A percentile compares a stretch with the other conserved stretches of the same genome.
Evolutionary conservation across 768 basidiomycete species (phyloP).

Genomic region (Rhodotorula babjevae): DNA sequence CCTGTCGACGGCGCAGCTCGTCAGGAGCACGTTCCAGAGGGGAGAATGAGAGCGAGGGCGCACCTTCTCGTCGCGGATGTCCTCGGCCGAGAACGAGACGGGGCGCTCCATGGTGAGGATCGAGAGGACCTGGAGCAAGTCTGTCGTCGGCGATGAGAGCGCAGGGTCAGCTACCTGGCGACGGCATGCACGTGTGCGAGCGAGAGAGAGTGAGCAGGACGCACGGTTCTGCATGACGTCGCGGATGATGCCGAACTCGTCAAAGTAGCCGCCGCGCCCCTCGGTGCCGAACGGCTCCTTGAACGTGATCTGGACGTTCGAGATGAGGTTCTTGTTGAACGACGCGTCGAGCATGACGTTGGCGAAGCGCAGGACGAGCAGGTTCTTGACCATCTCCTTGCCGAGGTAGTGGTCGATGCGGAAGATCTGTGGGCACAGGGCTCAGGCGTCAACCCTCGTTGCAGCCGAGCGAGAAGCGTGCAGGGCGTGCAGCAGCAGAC

Average conservation of each 20-base stretch:
- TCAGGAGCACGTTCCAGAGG: rapidly evolving
- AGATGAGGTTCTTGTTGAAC: constrained; percentile 95
- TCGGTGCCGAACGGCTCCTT: constrained; percentile 99
- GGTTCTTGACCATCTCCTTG: constrained; percentile 99
- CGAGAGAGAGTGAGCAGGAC: constrained; percentile 46
- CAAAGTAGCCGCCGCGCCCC: constrained; percentile 99
- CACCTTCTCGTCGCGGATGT: constrained; percentile 98
- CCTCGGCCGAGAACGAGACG: constrained; percentile 93
- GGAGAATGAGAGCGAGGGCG: constrained; percentile 14
- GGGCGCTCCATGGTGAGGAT: constrained; percentile 97
- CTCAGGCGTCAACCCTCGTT: too few species aligned
- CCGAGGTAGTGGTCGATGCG: constrained; percentile 99
- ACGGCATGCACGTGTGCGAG: too few species aligned
- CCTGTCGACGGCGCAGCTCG: constrained; percentile 54
- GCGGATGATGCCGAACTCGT: constrained; percentile 98
- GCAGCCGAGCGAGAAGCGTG: too few species aligned
- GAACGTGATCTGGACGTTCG: constrained; percentile 97
- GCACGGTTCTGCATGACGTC: constrained; percentile 96
- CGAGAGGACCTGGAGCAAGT: constrained; percentile 88
- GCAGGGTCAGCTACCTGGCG: too few species aligned
- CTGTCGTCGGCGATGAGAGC: constrained; percentile 53
- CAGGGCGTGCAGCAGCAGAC: too few species aligned
- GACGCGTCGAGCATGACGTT: constrained; percentile 81
- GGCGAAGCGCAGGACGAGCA: constrained; percentile 90
- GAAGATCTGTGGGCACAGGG: constrained; percentile 58